phyloP scores from a whole-genome alignment of 352 stramenopile species.

The Globisporangium alternatum region DNA sequence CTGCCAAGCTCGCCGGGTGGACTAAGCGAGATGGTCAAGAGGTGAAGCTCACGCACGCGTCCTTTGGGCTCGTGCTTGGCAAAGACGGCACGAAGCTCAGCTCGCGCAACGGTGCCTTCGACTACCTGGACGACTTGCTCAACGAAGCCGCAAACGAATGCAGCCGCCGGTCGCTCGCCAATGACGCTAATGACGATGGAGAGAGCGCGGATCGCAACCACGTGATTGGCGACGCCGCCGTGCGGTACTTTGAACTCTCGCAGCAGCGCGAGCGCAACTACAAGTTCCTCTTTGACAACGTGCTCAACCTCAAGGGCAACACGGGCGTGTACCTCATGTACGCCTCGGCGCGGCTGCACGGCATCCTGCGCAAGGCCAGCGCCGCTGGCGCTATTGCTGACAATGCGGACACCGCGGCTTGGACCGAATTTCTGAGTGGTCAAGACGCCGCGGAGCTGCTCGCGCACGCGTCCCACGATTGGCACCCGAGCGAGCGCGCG shows the following conservation, averaged over 20 bases:
- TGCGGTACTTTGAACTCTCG: constrained; percentile 82
- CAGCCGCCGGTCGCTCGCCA: constrained; percentile 50
- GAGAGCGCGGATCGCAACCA: constrained; percentile 31
- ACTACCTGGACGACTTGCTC: constrained; percentile 75
- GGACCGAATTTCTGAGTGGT: constrained; percentile 25
- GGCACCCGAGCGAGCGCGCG: constrained; percentile 63
- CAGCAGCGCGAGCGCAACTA: constrained; percentile 84
- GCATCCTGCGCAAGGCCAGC: constrained; percentile 62
- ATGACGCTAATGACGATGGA: constrained; percentile 21
- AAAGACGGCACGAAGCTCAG: constrained; percentile 79
- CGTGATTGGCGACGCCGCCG: constrained; percentile 66
- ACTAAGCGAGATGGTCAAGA: constrained; percentile 25
- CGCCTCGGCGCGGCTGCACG: constrained; percentile 65
- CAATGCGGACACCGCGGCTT: constrained; percentile 21
- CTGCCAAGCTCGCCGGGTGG: constrained; percentile 53
- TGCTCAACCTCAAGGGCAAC: constrained; percentile 81
- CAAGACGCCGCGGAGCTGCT: constrained; percentile 36
- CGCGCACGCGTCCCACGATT: constrained; percentile 39
- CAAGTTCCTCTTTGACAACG: constrained; percentile 83
- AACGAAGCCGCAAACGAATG: constrained; percentile 64
- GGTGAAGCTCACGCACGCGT: constrained; percentile 61
- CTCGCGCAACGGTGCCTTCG: constrained; percentile 76
- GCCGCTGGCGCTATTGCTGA: constrained; percentile 6
- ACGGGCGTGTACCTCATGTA: constrained; percentile 86
- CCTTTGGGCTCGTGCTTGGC: constrained; percentile 80